Base-by-base conservation (phyloP, 352 stramenopile species). In the Globisporangium parvum region DNA sequence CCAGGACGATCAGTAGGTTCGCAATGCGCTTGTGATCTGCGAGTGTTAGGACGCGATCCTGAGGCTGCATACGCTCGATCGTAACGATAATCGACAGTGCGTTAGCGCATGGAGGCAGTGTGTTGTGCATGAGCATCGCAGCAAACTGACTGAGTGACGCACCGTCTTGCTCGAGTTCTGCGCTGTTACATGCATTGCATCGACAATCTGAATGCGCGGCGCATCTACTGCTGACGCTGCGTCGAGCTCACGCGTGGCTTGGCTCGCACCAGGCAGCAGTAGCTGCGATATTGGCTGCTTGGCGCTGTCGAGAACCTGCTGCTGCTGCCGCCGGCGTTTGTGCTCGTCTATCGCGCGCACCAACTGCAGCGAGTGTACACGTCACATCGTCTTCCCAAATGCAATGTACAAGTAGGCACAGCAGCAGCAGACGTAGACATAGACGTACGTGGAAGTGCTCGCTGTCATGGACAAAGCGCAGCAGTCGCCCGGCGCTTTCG, bases 21-120 rank as follows among this genome's bases (percentile, higher is more conserved):
- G 75, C 70, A 63, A 91, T 82, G 14, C 62, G 63, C 47, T 82
- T 85, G 66, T 91, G 78, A 53, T 91, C 81, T 40, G 62, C 57
- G 48, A 82, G 56, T 8, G 63, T 67, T 52, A 82, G 41, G 14
- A 77, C 59, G 47, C 63, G 67, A 21, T 65, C 58, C 47, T 28
- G 40, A 24, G 45, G 40, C 23, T 41, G 26, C 12, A 40, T 69
- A 24, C 11, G 41, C 26, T 10, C 26, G 55, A 1, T 12, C 9
- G n/a, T 20, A 26, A n/a, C 14, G 39, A 14, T 1, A 45, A 9
- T 1, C 39, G 6, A 21, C 15, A 18, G 39, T 45, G 39, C 6
- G 39, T 45, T 2, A 45, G 39, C 15, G 2, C 18, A 45, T 45
- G n/a, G n/a, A n/a, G n/a, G n/a, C n/a, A n/a, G n/a, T n/a, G n/a